Conservation (phyloP, 805 yeast species). For the Candida ovalis region DNA sequence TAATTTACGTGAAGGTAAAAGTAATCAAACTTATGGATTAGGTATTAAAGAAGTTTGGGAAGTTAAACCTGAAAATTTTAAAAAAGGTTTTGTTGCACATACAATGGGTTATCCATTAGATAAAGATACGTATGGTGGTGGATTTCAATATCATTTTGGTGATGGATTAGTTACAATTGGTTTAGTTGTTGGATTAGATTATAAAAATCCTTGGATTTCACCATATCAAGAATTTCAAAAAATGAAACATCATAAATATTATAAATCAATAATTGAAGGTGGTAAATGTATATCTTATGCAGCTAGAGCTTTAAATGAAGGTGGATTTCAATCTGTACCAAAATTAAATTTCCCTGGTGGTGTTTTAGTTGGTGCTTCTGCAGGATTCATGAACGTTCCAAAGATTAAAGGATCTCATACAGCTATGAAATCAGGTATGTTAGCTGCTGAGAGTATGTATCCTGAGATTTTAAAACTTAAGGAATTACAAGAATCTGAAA, state of each 20-base stretch:
- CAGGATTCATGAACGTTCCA: slow-evolving; percentile 97
- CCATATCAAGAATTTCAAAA: slow-evolving; percentile 96
- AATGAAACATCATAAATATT: slow-evolving; percentile 89
- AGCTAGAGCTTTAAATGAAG: slow-evolving; percentile 96
- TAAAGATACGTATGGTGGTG: slow-evolving; percentile 85
- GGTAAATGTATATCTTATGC: slow-evolving; percentile 94
- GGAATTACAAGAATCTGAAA: slow-evolving; percentile 37
- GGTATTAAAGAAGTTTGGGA: slow-evolving; percentile 99
- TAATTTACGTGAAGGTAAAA: slow-evolving; percentile 58
- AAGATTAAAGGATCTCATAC: slow-evolving; percentile 97
- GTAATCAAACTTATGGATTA: slow-evolving; percentile 88
- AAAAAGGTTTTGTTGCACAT: slow-evolving; percentile 78
- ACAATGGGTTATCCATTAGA: slow-evolving; percentile 85
- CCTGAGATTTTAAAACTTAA: slow-evolving; percentile 43
- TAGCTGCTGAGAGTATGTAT: slow-evolving; percentile 86
- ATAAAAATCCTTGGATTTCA: slow-evolving; percentile 89
- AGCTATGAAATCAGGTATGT: slow-evolving; percentile 92
- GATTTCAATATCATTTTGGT: slow-evolving; percentile 95
- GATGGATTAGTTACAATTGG: slow-evolving; percentile 91
- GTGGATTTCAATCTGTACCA: slow-evolving; percentile 94
- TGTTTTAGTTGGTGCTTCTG: slow-evolving; percentile 88
- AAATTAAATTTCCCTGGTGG: slow-evolving; percentile 94
- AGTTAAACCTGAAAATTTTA: slow-evolving; percentile 76
- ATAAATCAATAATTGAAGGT: slow-evolving; percentile 67
- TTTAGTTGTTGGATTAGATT: slow-evolving; percentile 91